Base-by-base conservation (phyloP, 345 rosid species). In the Punica granatum region DNA sequence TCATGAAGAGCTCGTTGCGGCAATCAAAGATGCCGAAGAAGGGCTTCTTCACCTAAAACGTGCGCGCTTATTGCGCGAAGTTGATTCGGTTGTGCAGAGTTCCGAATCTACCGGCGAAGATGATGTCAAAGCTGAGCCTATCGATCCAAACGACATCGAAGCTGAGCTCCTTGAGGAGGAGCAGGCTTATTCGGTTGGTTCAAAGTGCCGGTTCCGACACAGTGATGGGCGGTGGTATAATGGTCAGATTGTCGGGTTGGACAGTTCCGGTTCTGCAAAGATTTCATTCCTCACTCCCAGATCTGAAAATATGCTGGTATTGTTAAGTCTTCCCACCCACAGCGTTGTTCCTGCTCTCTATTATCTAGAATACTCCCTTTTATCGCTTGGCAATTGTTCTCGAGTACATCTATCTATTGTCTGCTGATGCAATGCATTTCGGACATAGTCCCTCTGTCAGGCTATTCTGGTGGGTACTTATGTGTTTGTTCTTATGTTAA, bases 181-280 rank as follows among this genome's bases (percentile, higher is more conserved):
- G 68, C 72, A 42, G 35, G 73, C 67, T 61, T 86, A 63, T 72
- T 74, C 77, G 11, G 83, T 83, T 56, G 95, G 93, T 53, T 86
- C 95, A 16, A 89, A 80, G 74, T 94, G 97, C 60, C 85, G 96
- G 54, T 91, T 94, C 63, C 80, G 88, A 16, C 72, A 85, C 64
- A 77, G 56, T 9, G 79, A 94, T 79, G 99, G 99, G 2, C 96
- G 89, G 26, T 91, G 99, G 99, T 94, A 94, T 74, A 79, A 88
- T 69, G 99, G 96, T 78, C 86, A 80, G 44, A 71, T 91, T 76
- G 74, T 91, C 69, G 85, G 74, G 35, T 69, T 85, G 73, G 84
- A 79, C 61, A 85, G 80, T 28, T 77, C 86, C 51, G 74, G 68
- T 73, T 75, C 76, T 56, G 92, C 89, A 3, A 94, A 84, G 87